A percentile compares a stretch with the other conserved stretches of the same genome.
Evolutionary conservation across 75 land plant genomes (phyloP).

Genomic region (Cryptomeria japonica): DNA sequence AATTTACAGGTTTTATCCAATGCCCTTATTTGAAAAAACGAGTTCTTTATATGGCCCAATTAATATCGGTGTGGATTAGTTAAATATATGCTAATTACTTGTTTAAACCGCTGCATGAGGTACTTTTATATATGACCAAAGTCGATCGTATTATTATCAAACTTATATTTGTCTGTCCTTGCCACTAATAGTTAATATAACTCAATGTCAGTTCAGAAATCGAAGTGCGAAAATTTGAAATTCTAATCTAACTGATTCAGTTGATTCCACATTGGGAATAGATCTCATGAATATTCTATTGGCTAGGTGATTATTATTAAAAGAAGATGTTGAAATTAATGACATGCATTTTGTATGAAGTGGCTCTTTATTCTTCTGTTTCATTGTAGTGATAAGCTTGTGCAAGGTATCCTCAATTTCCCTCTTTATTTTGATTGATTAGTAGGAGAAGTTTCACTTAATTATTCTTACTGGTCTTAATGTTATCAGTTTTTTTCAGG

Average conservation of each 20-base stretch:
- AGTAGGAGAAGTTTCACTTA: neutral
- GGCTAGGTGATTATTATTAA: neutral
- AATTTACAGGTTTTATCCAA: neutral
- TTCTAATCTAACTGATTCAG: neutral
- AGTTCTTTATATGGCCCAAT: neutral
- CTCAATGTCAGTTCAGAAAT: neutral
- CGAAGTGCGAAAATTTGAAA: neutral
- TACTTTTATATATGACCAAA: neutral
- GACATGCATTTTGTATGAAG: neutral
- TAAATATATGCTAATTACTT: neutral
- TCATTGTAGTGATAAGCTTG: neutral
- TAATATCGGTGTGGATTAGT: neutral
- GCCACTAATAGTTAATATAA: neutral
- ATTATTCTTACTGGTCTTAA: neutral
- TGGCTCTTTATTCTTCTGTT: neutral
- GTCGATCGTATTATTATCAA: no score
- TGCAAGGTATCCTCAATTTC: neutral
- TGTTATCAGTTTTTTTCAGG: constrained; percentile 27
- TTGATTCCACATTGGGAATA: neutral
- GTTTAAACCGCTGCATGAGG: neutral
- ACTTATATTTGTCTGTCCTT: neutral
- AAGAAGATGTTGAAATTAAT: neutral
- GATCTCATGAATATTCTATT: neutral
- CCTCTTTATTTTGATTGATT: constrained; percentile 1
- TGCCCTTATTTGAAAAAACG: neutral